Evolutionary conservation across 2,329 filamentous ascomycete species (phyloP).

Genomic region (Onygenales sp.): DNA sequence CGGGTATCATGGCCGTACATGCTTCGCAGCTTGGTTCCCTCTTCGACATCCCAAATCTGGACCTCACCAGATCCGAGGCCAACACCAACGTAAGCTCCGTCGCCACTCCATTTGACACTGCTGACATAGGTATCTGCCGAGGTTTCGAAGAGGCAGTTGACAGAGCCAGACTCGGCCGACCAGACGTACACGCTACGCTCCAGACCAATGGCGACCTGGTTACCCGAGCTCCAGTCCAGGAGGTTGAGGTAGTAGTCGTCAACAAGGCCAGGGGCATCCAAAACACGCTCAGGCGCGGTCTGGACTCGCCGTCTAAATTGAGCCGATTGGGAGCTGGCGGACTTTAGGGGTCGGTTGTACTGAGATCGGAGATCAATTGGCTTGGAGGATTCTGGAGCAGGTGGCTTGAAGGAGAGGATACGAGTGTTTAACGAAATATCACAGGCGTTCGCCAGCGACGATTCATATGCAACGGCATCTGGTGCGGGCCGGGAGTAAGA

Average conservation of each 20-base stretch:
- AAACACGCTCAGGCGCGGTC: slow-evolving; percentile 87
- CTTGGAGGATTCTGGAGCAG: slow-evolving; percentile 94
- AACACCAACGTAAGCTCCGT: slow-evolving; percentile 92
- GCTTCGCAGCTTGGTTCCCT: slow-evolving; percentile 89
- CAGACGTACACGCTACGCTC: slow-evolving; percentile 97
- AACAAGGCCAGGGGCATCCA: slow-evolving; percentile 89
- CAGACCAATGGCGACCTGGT: slow-evolving; percentile 95
- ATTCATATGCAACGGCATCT: slow-evolving; percentile 83
- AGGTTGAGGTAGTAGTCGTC: slow-evolving; percentile 99
- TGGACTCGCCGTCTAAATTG: slow-evolving; percentile 88
- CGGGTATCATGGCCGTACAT: slow-evolving; percentile 97
- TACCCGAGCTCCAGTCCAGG: slow-evolving; percentile 93
- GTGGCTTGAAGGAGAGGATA: slow-evolving; percentile 96
- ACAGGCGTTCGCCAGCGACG: slow-evolving; percentile 80
- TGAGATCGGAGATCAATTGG: slow-evolving; percentile 95
- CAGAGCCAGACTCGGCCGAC: slow-evolving; percentile 88
- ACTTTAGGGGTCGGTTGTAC: slow-evolving; percentile 92
- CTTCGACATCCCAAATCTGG: slow-evolving; percentile 98
- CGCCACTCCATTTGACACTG: slow-evolving; percentile 97
- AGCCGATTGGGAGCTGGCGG: slow-evolving; percentile 61
- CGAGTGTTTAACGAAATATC: slow-evolving; percentile 88
- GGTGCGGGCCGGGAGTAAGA: slow-evolving; percentile 71
- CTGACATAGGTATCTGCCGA: slow-evolving; percentile 88
- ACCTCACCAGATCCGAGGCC: slow-evolving; percentile 92
- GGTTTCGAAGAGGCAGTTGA: slow-evolving; percentile 82